Evolutionary conservation across 176 grass and related monocot species (phyloP), one percentile per base, ranked within the genome.

Genomic region (Alloteropsis semialata): DNA sequence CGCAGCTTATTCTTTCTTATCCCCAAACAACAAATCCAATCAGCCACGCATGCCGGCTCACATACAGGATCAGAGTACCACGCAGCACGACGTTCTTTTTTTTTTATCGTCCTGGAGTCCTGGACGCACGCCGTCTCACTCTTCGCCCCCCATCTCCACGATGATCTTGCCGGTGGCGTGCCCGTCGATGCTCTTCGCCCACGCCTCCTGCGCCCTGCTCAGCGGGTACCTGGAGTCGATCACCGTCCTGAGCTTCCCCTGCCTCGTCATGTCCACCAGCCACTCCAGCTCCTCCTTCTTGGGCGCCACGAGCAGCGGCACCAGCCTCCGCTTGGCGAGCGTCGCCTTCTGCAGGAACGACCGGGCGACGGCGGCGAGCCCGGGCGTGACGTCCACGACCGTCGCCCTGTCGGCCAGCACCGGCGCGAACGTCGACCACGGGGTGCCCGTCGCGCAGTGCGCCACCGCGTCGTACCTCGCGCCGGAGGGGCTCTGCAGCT

Each of bases 101-200:
- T n/a, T n/a, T n/a, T n/a, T n/a, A n/a, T n/a, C n/a, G n/a, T n/a
- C n/a, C n/a, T n/a, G n/a, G n/a, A n/a, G n/a, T n/a, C n/a, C n/a
- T n/a, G n/a, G n/a, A 67, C 3, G n/a, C 21, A 22, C 10, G 28
- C 18, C 51, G 34, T 8, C 3, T 91, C 67, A 74, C 34, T 72
- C 85, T 0, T 50, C 42, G 14, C 53, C 67, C 71, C 69, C 85
- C 34, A 86, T 94, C 53, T 97, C 95, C 9, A 94, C 88, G 27
- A 94, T 63, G 78, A 97, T 89, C 84, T 97, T 97, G 37, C 90
- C 92, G 2, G 90, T 91, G 68, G 95, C 95, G 27, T 92, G 95
- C 1, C 92, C 95, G 9, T 83, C 85, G 0, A 89, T 89, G 86
- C 92, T 94, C 83, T 92, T 97, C 1, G 85, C 81, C 95, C 95